phyloP scores from a whole-genome alignment of 176 grass and related monocot genomes.

The Rhynchospora tenuis region DNA sequence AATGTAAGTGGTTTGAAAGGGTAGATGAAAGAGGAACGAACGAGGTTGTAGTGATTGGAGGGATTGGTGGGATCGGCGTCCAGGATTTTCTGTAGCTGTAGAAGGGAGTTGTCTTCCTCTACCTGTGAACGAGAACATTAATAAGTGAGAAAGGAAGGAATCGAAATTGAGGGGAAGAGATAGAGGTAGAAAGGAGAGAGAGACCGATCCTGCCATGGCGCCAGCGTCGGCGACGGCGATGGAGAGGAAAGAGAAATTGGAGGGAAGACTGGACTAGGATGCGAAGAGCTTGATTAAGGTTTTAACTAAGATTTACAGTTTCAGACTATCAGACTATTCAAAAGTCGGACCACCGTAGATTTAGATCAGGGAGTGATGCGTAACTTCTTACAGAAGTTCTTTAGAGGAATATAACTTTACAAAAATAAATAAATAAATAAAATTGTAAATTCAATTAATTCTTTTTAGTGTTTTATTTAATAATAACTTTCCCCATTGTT shows the following conservation, averaged over 20 bases:
- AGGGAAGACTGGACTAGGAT: constrained; percentile 6
- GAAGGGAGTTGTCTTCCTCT: constrained; percentile 30
- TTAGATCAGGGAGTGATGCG: no score
- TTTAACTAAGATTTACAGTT: not conserved
- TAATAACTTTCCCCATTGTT: no score
- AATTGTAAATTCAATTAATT: no score
- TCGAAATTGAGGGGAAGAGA: not conserved
- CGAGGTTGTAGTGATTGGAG: constrained; percentile 53
- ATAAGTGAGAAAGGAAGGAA: constrained; percentile 14
- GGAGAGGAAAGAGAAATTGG: not conserved
- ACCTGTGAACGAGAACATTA: constrained; percentile 25
- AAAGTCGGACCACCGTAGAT: no score
- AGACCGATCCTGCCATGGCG: constrained; percentile 37
- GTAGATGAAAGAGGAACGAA: not conserved
- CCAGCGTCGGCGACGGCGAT: constrained; percentile 4
- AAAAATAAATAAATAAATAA: no score
- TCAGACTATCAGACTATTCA: no score
- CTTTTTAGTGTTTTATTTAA: no score
- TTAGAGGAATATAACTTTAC: no score
- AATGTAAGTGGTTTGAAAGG: not conserved
- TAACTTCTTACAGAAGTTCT: no score
- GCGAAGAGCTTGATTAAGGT: not conserved
- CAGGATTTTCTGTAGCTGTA: constrained; percentile 49
- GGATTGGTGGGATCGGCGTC: constrained; percentile 48
- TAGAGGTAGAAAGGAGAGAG: not conserved